Percentiles rank a stretch among this genome's conserved stretches.
These are phyloP conservation scores for Puccinia hordei DNA, from an alignment of 1,284 basidiomycete species.

Conservation along the genomic window DNA sequence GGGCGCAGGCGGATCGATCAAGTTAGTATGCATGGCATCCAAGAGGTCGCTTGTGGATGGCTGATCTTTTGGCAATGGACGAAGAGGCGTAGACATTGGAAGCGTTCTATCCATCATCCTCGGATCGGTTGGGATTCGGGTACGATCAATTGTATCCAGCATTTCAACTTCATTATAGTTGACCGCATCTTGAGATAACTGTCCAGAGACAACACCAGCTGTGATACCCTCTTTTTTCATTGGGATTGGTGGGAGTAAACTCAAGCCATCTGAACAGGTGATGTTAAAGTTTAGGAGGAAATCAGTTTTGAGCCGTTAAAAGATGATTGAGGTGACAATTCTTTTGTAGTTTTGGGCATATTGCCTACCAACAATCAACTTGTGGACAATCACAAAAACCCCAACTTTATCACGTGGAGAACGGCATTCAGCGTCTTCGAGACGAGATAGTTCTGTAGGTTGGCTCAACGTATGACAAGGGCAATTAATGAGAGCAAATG, in stretches of 20 bases:
- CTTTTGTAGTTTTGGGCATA: neutral
- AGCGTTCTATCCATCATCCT: conserved; percentile 18
- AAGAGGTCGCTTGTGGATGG: conserved; percentile 26
- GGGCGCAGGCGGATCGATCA: conserved; percentile 29
- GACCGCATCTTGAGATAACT: conserved; percentile 12
- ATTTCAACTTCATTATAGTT: conserved; percentile 55
- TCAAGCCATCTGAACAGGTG: conserved; percentile 52
- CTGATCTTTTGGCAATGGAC: conserved; percentile 13
- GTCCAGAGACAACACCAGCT: neutral
- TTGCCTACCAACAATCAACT: conserved; percentile 48
- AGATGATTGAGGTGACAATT: neutral
- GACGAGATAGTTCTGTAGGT: conserved; percentile 24
- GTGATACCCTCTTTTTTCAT: conserved; percentile 55
- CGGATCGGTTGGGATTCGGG: neutral
- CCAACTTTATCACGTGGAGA: conserved; percentile 45
- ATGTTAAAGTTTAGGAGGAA: neutral
- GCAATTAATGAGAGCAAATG: neutral
- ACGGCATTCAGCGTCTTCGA: conserved; percentile 44
- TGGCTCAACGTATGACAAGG: neutral
- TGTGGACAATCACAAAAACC: conserved; percentile 43
- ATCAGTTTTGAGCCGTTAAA: neutral
- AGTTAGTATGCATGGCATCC: conserved; percentile 42
- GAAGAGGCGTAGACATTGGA: conserved; percentile 39
- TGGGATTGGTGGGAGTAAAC: conserved; percentile 56
- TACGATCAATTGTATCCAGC: conserved; percentile 52